These are phyloP conservation scores for Pythium insidiosum DNA, from an alignment of 352 stramenopile genomes.

Conservation along the genomic window DNA sequence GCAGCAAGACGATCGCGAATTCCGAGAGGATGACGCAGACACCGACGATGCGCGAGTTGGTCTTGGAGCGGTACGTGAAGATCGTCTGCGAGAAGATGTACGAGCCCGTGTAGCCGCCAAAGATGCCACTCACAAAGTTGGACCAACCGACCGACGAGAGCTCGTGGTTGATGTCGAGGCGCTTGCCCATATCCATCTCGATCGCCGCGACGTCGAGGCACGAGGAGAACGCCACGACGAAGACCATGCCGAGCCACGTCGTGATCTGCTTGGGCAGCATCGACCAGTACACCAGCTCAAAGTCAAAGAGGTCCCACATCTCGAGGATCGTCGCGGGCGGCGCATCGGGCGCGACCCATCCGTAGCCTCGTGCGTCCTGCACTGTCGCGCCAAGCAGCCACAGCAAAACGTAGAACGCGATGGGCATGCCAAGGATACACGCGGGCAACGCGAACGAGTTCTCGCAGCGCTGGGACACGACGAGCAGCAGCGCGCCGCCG, in stretches of 20 bases:
- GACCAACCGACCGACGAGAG: constrained; percentile 91
- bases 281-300: constrained; percentile 87
- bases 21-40: constrained; percentile 86
- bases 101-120: constrained; percentile 95
- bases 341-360: constrained; percentile 85
- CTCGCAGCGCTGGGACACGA: constrained; percentile 74
- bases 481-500: constrained; percentile 74
- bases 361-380: constrained; percentile 85
- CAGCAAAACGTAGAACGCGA: constrained; percentile 89
- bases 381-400: constrained; percentile 68
- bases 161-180: constrained; percentile 95
- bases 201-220: constrained; percentile 97
- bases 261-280: constrained; percentile 85
- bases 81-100: constrained; percentile 99
- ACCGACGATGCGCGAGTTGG: constrained; percentile 87
- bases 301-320: constrained; percentile 89
- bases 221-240: constrained; percentile 96
- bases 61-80: constrained; percentile 93
- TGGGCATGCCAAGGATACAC: constrained; percentile 83
- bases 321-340: constrained; percentile 48
- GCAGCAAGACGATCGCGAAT: constrained; percentile 84
- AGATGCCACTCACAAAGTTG: constrained; percentile 93
- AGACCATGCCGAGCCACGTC: constrained; percentile 93
- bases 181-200: constrained; percentile 93
- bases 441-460: constrained; percentile 66